Percentiles rank a stretch among this genome's conserved stretches.
phyloP scores from a whole-genome alignment of 1,284 basidiomycete genomes.

The Trametes pubescens region DNA sequence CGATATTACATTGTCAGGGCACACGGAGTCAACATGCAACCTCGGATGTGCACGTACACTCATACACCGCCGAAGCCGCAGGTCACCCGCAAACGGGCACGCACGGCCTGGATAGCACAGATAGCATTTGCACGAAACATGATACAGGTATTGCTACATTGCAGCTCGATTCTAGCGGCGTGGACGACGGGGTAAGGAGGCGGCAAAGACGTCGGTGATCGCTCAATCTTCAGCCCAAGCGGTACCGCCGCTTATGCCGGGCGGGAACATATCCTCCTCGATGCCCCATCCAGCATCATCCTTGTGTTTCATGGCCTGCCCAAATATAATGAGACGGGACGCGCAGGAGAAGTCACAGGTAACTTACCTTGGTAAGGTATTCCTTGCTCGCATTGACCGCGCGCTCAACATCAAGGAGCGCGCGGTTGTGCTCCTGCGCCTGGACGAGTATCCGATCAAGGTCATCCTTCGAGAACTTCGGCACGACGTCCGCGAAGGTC shows the following conservation, averaged over 20 bases:
- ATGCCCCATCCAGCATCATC: slow-evolving; percentile 38
- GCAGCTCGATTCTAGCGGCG: slow-evolving; percentile 14
- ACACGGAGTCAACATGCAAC: too few relatives aligned
- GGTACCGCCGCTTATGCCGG: slow-evolving; percentile 17
- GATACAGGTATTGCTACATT: slow-evolving; percentile 34
- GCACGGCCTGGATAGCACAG: neutral
- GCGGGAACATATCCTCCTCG: slow-evolving; percentile 41
- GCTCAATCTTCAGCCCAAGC: slow-evolving; percentile 34
- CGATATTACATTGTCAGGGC: too few relatives aligned
- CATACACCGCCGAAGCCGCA: neutral
- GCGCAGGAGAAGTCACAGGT: slow-evolving; percentile 1
- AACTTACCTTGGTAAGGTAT: slow-evolving; percentile 67
- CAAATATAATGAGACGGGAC: neutral
- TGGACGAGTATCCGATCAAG: slow-evolving; percentile 69
- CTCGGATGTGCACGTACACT: too few relatives aligned
- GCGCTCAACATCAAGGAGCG: slow-evolving; percentile 61
- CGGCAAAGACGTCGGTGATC: neutral
- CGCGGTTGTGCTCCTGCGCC: slow-evolving; percentile 62
- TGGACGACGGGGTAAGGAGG: neutral
- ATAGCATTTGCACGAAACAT: slow-evolving; percentile 10
- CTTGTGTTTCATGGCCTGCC: slow-evolving; percentile 43
- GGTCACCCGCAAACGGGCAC: too few relatives aligned
- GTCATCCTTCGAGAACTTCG: slow-evolving; percentile 69
- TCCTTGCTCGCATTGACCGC: slow-evolving; percentile 70
- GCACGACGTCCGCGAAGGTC: slow-evolving; percentile 70